These are phyloP conservation scores for Suillus paluster DNA, from an alignment of 768 basidiomycete genomes.

Conservation along the genomic window DNA sequence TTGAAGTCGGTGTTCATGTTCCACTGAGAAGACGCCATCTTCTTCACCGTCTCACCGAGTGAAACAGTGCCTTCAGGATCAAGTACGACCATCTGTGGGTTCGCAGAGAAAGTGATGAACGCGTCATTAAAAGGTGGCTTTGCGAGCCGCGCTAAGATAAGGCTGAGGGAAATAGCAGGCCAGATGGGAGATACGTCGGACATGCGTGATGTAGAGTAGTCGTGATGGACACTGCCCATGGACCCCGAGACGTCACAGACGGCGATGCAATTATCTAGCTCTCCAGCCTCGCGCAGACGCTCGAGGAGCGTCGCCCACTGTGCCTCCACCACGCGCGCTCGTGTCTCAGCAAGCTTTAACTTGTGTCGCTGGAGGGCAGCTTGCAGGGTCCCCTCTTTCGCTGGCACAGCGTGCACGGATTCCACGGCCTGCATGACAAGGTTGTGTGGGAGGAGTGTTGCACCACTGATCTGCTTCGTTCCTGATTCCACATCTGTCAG, in stretches of 20 bases:
- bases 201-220: conserved; percentile 5
- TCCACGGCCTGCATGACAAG: conserved; percentile 47
- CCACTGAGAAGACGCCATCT: conserved; percentile 47
- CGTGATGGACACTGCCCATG: conserved; percentile 50
- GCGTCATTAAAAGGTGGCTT: conserved; percentile 64
- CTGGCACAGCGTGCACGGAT: background rate
- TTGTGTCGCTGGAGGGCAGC: conserved; percentile 29
- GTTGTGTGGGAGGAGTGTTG: conserved; percentile 68
- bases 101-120: conserved; percentile 70
- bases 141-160: conserved; percentile 65
- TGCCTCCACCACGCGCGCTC: conserved; percentile 55
- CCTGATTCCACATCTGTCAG: conserved; percentile 60
- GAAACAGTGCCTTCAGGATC: conserved; percentile 40
- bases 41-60: conserved; percentile 41
- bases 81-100: conserved; percentile 54
- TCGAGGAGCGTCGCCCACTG: conserved; percentile 70
- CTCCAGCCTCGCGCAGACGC: conserved; percentile 54
- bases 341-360: conserved; percentile 36
- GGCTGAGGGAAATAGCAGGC: conserved; percentile 66
- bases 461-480: conserved; percentile 61
- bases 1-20: conserved; percentile 65
- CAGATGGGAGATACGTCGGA: conserved; percentile 49
- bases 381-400: background rate
- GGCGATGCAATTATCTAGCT: conserved; percentile 65
- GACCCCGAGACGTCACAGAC: conserved; percentile 78